Conservation (phyloP, 495 filamentous ascomycete genomes). For the Daldinia caldariorum region DNA sequence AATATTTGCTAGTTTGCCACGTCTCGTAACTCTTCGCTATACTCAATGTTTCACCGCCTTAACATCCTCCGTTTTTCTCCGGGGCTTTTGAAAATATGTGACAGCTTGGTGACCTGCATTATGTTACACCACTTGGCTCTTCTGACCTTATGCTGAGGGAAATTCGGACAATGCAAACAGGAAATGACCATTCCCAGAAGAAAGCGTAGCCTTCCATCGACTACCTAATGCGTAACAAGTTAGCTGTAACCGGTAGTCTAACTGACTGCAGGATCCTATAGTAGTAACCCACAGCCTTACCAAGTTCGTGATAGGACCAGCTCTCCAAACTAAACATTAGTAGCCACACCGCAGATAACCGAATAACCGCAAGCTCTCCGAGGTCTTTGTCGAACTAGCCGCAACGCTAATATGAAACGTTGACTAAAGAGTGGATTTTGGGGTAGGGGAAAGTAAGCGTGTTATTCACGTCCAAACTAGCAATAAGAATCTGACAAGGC, state of each 20-base stretch:
- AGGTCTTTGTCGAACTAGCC: slow-evolving; percentile 2
- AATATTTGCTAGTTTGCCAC: background rate
- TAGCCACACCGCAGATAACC: slow-evolving; percentile 17
- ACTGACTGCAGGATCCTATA: background rate
- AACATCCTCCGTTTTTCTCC: background rate
- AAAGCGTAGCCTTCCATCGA: background rate
- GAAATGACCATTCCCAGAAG: background rate
- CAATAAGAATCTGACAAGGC: slow-evolving; percentile 13
- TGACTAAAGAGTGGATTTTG: background rate
- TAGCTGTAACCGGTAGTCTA: background rate
- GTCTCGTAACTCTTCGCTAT: background rate
- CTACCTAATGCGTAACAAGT: background rate
- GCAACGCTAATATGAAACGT: slow-evolving; percentile 28
- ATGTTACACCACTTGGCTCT: slow-evolving; percentile 1
- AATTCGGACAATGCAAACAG: background rate
- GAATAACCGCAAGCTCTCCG: slow-evolving; percentile 2
- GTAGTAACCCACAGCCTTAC: background rate
- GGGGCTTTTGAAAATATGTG: background rate
- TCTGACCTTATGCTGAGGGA: background rate
- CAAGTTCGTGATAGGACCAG: background rate
- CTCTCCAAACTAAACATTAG: background rate
- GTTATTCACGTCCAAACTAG: slow-evolving; percentile 21
- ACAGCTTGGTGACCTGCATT: background rate
- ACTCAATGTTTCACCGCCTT: background rate
- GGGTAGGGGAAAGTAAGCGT: slow-evolving; percentile 11